Base-by-base conservation (phyloP, 306 rosid species). In the Prunus mongolica region DNA sequence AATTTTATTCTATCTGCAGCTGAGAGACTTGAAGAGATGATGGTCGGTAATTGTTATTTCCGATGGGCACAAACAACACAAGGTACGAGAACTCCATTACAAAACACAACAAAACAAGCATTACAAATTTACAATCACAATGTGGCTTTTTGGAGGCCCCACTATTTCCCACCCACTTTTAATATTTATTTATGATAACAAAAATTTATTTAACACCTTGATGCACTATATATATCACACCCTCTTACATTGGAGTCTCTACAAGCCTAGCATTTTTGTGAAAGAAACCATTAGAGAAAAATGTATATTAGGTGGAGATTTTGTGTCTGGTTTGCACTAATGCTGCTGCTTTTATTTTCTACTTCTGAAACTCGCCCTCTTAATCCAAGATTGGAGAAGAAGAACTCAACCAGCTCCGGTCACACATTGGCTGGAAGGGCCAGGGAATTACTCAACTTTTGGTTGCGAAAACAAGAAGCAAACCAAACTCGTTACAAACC, bases 271-370 rank as follows among this genome's bases (percentile, higher is more conserved):
- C 28, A 60, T 54, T 66, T 55, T 20, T 27, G 28, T 30, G 58
- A n/a, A 30, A 8, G 15, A 13, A 34, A 34, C 12, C 11, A 3
- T 49, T 7, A 8, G 8, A 56, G 30, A 19, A 54, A 55, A 64
- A 76, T 71, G 81, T 57, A 22, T 52, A 64, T 16, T 27, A 63
- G 18, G 50, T 45, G 54, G 25, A 71, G 69, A 41, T 27, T 56
- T 71, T 65, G 46, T 45, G 44, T 45, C 44, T 56, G 57, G 70
- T 19, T 71, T 8, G 60, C 34, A 2, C 45, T 76, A 47, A 65
- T 81, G 47, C 75, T 81, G 47, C 75, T 81, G 57, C 68, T 76
- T 57, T 16, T 76, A 25, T 56, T 70, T 46, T 34, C 67, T 55
- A 28, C 62, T 16, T 27, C 60, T 2, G 77, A 74, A 80, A 22